These are phyloP conservation scores for Epichloe amarillans DNA, from an alignment of 2,329 filamentous ascomycete genomes.

Conservation along the genomic window DNA sequence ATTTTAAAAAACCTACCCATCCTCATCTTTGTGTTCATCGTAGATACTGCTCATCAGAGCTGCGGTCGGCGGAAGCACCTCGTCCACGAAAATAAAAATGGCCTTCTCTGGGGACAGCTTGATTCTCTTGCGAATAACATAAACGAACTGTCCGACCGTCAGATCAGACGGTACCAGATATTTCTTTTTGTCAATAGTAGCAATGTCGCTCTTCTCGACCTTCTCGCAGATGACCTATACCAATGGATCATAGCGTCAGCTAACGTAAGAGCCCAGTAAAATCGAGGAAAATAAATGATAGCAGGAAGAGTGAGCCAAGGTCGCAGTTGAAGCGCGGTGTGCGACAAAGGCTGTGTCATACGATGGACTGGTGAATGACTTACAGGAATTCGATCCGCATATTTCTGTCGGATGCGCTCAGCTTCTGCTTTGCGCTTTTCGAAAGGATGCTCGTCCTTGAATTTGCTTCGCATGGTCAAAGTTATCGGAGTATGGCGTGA, in stretches of 20 bases:
- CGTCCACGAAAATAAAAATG: constrained; percentile 99
- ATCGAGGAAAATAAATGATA: too few relatives aligned
- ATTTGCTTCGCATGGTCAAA: constrained; percentile 87
- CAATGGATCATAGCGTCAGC: background rate
- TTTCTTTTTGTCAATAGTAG: constrained; percentile 99
- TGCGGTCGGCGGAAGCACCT: constrained; percentile 90
- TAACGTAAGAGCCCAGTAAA: background rate
- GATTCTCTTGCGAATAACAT: constrained; percentile 99
- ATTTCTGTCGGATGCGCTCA: constrained; percentile 98
- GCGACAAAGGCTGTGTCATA: background rate
- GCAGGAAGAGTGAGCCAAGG: background rate
- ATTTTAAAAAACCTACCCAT: constrained; percentile 36
- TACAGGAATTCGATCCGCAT: constrained; percentile 95
- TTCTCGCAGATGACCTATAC: constrained; percentile 95
- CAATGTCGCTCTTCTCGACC: constrained; percentile 98
- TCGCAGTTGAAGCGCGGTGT: background rate
- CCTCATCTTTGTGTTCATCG: constrained; percentile 90
- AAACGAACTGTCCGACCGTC: constrained; percentile 98
- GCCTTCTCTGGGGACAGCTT: constrained; percentile 99
- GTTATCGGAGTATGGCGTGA: background rate
- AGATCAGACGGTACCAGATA: constrained; percentile 95
- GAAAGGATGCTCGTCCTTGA: constrained; percentile 99
- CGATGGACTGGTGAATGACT: constrained; percentile 25
- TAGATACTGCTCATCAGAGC: constrained; percentile 99
- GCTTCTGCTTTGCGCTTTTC: constrained; percentile 99